phyloP scores from a whole-genome alignment of 2,329 filamentous ascomycete genomes.

The Pseudogymnoascus sp. region DNA sequence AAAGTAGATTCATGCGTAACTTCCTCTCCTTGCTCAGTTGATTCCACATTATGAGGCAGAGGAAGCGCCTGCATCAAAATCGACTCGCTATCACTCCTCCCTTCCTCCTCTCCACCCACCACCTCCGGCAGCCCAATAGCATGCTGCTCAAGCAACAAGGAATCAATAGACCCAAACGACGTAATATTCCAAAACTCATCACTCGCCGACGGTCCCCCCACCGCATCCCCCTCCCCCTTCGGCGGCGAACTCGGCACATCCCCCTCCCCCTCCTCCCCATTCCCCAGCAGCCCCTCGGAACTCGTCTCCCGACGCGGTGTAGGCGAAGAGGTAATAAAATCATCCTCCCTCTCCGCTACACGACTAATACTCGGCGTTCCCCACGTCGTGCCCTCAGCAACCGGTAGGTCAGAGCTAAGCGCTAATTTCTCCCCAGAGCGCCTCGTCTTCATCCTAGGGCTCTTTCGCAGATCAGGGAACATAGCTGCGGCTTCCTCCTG shows the following conservation, averaged over 20 bases:
- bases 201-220: background rate
- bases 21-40: background rate
- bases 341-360: slow-evolving; percentile 21
- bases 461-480: slow-evolving; percentile 60
- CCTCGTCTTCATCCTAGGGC: slow-evolving; percentile 27
- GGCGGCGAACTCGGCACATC: slow-evolving; percentile 53
- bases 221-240: slow-evolving; percentile 28
- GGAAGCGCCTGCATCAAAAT: background rate
- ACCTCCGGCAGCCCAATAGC: background rate
- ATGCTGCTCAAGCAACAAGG: background rate
- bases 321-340: slow-evolving; percentile 45
- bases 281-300: slow-evolving; percentile 35
- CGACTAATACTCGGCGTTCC: slow-evolving; percentile 21
- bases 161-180: background rate
- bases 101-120: background rate
- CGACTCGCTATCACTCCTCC: background rate
- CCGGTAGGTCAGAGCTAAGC: slow-evolving; percentile 18
- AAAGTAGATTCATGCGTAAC: background rate
- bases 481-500: slow-evolving; percentile 51
- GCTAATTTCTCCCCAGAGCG: slow-evolving; percentile 16
- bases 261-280: slow-evolving; percentile 28
- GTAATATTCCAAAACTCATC: background rate
- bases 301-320: slow-evolving; percentile 49
- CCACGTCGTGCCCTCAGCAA: slow-evolving; percentile 31
- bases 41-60: background rate